Evolutionary conservation across 805 yeast species (phyloP).

Genomic region (Sungouiozyma intestinalis): DNA sequence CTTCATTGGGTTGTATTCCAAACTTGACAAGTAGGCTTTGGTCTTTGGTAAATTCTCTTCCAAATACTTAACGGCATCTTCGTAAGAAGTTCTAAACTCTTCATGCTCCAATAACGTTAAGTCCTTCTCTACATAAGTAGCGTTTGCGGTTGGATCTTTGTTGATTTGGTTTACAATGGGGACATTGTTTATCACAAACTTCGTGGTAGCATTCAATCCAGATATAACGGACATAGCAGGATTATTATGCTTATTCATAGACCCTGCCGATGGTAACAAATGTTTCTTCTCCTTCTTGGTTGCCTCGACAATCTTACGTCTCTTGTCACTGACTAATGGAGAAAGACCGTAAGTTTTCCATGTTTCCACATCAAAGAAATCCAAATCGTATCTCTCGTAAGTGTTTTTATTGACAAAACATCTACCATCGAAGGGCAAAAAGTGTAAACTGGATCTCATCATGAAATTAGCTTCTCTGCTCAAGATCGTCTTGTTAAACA

Average conservation of each 20-base stretch:
- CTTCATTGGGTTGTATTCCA: slow-evolving; percentile 42
- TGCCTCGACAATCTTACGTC: slow-evolving; percentile 10
- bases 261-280: neutral
- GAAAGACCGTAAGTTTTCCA: slow-evolving; percentile 72
- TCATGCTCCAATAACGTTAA: slow-evolving; percentile 4
- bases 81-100: slow-evolving; percentile 25
- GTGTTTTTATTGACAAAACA: slow-evolving; percentile 59
- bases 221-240: neutral
- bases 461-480: slow-evolving; percentile 77
- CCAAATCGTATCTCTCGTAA: slow-evolving; percentile 49
- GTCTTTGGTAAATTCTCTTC: slow-evolving; percentile 50
- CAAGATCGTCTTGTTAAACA: slow-evolving; percentile 61
- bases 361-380: slow-evolving; percentile 67
- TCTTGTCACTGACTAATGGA: slow-evolving; percentile 49
- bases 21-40: slow-evolving; percentile 43
- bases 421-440: slow-evolving; percentile 66
- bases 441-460: slow-evolving; percentile 76
- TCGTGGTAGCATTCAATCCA: slow-evolving; percentile 5
- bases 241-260: slow-evolving; percentile 2
- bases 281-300: slow-evolving; percentile 1
- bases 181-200: slow-evolving; percentile 6
- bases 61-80: slow-evolving; percentile 58
- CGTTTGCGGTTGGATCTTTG: slow-evolving; percentile 1
- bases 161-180: slow-evolving; percentile 8
- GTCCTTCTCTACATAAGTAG: slow-evolving; percentile 4